Conservation (phyloP, 257 asterid species). For the Ehretia macrophylla region DNA sequence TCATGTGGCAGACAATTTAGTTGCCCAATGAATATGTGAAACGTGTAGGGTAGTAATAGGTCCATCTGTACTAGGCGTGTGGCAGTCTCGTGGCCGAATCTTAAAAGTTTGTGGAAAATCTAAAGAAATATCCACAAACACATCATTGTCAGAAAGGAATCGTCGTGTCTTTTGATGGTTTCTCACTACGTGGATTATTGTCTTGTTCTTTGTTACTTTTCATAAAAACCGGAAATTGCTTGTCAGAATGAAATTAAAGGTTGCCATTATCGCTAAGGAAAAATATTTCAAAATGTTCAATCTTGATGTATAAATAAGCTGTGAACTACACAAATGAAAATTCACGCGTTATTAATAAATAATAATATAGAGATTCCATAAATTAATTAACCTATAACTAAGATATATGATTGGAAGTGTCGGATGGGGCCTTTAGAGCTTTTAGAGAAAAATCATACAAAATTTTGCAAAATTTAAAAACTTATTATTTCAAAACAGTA, state of each 20-base stretch:
- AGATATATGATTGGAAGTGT: no score
- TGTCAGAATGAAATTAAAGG: neutral
- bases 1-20: conserved; percentile 3
- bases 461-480: no score
- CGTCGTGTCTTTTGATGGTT: conserved; percentile 3
- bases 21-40: conserved; percentile 19
- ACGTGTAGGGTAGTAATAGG: conserved; percentile 21
- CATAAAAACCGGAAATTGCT: neutral
- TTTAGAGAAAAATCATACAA: no score
- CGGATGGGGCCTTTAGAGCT: no score
- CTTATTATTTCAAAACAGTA: no score
- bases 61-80: conserved; percentile 46
- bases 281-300: no score
- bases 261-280: neutral
- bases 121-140: conserved; percentile 18
- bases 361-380: no score
- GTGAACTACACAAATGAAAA: no score
- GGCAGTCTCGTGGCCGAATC: conserved; percentile 47
- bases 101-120: conserved; percentile 20
- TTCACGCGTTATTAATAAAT: no score
- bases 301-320: no score
- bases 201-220: neutral
- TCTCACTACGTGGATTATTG: conserved; percentile 24
- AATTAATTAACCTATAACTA: no score
- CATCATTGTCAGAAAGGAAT: conserved; percentile 17